Percentiles rank a stretch among this genome's conserved stretches.
Conservation (phyloP, 2,329 filamentous ascomycete species). For the Uncinocarpus reesii region DNA sequence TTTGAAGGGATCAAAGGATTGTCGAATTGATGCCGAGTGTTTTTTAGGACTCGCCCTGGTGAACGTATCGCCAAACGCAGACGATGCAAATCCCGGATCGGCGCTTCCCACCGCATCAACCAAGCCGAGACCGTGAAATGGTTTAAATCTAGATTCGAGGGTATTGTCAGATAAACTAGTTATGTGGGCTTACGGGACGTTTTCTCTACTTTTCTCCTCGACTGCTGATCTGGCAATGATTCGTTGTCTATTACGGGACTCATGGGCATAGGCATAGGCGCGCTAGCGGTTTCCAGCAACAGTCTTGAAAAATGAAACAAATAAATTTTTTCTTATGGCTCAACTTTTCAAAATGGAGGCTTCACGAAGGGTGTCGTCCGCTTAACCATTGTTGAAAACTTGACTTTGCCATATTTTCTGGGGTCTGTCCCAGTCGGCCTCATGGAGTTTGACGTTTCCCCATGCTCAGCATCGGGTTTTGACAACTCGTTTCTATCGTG, state of each 20-base stretch:
- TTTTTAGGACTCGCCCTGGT: conserved; percentile 73
- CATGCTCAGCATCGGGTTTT: neutral
- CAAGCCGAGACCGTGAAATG: conserved; percentile 94
- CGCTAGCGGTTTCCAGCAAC: conserved; percentile 9
- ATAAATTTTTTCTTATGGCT: conserved; percentile 13
- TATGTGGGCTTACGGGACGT: conserved; percentile 3
- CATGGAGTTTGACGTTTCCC: neutral
- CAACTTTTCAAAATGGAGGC: conserved; percentile 46
- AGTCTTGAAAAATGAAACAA: conserved; percentile 13
- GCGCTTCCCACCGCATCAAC: conserved; percentile 84
- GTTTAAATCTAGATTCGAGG: conserved; percentile 95
- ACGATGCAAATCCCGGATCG: conserved; percentile 77
- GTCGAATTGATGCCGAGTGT: conserved; percentile 21
- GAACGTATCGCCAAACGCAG: conserved; percentile 95
- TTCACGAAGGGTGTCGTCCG: conserved; percentile 49
- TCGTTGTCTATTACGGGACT: conserved; percentile 7
- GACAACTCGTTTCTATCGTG: neutral
- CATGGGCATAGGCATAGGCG: conserved; percentile 13
- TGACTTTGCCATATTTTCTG: conserved; percentile 20
- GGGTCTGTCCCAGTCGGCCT: conserved; percentile 10
- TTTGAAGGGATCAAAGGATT: conserved; percentile 10
- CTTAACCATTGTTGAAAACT: conserved; percentile 47
- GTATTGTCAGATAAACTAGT: conserved; percentile 82
- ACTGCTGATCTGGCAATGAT: conserved; percentile 11
- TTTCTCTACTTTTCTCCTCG: neutral